Percentiles rank a stretch among this genome's conserved stretches.
These are phyloP conservation scores for Aspergillus sp. DNA, from an alignment of 2,329 filamentous ascomycete species.

Conservation along the genomic window DNA sequence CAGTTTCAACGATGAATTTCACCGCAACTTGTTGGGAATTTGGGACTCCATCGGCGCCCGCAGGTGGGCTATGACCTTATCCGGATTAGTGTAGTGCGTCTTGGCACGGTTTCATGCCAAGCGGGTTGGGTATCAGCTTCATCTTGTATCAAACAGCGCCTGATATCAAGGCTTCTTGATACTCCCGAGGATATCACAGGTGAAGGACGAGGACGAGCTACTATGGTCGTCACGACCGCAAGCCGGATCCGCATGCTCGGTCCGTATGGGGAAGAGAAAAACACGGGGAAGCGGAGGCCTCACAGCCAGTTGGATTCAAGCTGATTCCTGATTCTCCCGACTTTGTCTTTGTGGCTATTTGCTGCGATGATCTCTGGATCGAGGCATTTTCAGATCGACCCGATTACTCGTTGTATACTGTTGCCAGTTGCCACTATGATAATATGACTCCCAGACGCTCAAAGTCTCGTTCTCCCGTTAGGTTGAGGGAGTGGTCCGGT, in stretches of 20 bases:
- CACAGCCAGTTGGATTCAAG: conserved; percentile 18
- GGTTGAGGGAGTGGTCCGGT: neutral
- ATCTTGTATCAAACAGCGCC: too few relatives aligned
- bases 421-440: neutral
- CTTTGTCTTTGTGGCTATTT: conserved; percentile 23
- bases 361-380: conserved; percentile 4
- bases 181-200: too few relatives aligned
- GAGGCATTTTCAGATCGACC: conserved; percentile 1
- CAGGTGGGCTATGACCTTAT: neutral
- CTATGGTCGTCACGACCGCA: too few relatives aligned
- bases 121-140: neutral
- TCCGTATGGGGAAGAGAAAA: conserved; percentile 4
- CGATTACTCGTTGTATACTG: neutral
- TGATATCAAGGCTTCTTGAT: too few relatives aligned
- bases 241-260: too few relatives aligned
- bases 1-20: neutral
- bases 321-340: conserved; percentile 36
- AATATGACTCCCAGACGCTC: too few relatives aligned
- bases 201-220: too few relatives aligned
- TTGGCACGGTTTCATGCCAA: neutral
- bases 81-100: neutral
- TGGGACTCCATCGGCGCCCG: too few relatives aligned
- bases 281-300: conserved; percentile 14
- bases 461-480: too few relatives aligned
- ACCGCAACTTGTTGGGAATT: neutral